These are phyloP conservation scores for Venturia effusa DNA, from an alignment of 2,329 filamentous ascomycete species.

Conservation along the genomic window DNA sequence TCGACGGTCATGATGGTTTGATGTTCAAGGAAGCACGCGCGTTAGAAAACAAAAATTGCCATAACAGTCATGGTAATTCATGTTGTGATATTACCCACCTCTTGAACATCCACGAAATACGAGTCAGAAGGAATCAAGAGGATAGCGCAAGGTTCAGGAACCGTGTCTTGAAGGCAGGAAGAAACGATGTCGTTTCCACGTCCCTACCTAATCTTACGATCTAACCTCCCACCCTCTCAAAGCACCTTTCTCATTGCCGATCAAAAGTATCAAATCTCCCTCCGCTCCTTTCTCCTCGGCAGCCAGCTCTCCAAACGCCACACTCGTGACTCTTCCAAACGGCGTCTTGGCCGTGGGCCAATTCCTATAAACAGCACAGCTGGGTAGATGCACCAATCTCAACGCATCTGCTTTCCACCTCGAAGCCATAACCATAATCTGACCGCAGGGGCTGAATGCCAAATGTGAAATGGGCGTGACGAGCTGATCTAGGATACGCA, in stretches of 20 bases:
- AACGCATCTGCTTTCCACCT: conserved; percentile 81
- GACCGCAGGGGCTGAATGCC: conserved; percentile 77
- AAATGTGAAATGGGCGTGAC: conserved; percentile 74
- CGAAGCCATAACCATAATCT: conserved; percentile 78
- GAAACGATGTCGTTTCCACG: no score
- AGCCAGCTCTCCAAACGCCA: conserved; percentile 34
- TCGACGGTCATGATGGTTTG: no score
- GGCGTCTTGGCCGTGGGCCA: conserved; percentile 92
- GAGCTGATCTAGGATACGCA: conserved; percentile 69
- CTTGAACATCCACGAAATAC: no score
- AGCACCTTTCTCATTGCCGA: conserved; percentile 82
- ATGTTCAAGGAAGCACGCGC: no score
- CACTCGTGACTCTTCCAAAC: conserved; percentile 63
- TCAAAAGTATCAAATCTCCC: conserved; percentile 49
- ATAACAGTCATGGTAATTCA: no score
- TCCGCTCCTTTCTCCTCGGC: conserved; percentile 43
- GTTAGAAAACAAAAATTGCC: no score
- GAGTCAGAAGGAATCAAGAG: no score
- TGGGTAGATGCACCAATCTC: conserved; percentile 78
- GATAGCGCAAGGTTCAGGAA: no score
- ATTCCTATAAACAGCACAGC: conserved; percentile 88
- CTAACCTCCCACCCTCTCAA: conserved; percentile 70
- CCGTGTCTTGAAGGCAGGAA: no score
- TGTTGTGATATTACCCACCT: no score
- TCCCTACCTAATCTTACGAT: not conserved